Percentiles rank a stretch among this genome's conserved stretches.
Evolutionary conservation across 495 filamentous ascomycete genomes (phyloP).

Genomic region (Xylaria palmicola): DNA sequence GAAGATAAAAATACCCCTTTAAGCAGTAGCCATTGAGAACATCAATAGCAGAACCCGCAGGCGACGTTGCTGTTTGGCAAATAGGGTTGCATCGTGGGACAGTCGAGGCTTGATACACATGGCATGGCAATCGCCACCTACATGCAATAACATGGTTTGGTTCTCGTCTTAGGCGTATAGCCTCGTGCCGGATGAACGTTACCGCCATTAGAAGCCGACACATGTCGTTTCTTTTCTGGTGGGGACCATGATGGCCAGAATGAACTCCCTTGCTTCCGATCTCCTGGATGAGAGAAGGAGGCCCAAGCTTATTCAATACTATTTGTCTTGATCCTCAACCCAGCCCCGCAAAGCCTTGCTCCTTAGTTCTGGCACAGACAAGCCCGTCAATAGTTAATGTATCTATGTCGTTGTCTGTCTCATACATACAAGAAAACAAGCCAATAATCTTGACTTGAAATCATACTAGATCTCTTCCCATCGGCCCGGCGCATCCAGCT

Average conservation of each 20-base stretch:
- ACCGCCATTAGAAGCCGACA: background rate
- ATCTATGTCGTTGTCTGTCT: no score
- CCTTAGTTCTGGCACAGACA: no score
- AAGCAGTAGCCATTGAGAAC: no score
- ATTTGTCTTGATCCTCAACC: background rate
- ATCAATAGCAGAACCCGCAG: background rate
- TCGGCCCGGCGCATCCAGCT: no score
- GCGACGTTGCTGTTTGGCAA: background rate
- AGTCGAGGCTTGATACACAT: background rate
- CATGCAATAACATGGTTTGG: no score
- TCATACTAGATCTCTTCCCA: no score
- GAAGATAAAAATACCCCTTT: background rate
- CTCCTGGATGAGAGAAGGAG: background rate
- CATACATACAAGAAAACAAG: background rate
- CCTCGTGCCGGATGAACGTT: background rate
- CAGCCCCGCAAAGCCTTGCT: background rate
- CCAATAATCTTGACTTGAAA: conserved; percentile 1
- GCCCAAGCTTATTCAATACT: background rate
- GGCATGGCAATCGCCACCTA: background rate
- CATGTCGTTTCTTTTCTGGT: background rate
- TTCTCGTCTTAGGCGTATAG: background rate
- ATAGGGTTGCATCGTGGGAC: background rate
- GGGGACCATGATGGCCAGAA: background rate
- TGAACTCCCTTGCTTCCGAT: background rate
- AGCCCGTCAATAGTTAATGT: no score